phyloP scores from a whole-genome alignment of 805 yeast genomes.

The Metschnikowia gruessii region DNA sequence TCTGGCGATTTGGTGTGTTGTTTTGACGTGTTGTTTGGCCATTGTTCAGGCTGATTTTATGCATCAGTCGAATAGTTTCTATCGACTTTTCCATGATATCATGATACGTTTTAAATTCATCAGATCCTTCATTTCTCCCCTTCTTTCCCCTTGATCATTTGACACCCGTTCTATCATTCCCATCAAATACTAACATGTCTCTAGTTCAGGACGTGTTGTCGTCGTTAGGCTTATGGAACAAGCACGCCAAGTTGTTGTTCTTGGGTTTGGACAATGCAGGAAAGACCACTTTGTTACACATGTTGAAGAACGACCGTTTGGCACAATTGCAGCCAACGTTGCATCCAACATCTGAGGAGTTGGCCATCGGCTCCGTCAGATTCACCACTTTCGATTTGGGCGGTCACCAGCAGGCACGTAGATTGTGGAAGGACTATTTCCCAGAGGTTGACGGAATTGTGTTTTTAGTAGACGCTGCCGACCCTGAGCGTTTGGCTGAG shows the following conservation, averaged over 20 bases:
- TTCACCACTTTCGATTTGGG: constrained; percentile 98
- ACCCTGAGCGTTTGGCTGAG: constrained; percentile 91
- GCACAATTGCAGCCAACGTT: constrained; percentile 97
- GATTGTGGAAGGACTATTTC: constrained; percentile 99
- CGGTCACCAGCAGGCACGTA: constrained; percentile 98
- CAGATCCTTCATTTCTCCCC: no score
- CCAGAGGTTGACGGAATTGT: constrained; percentile 99
- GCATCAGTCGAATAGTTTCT: no score
- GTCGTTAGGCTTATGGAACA: constrained; percentile 47
- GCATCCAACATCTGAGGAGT: constrained; percentile 98
- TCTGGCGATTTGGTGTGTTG: no score
- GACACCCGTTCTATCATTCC: no score
- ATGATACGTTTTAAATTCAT: no score
- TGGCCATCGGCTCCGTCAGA: constrained; percentile 92
- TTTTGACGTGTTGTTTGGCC: no score
- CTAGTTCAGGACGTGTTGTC: constrained; percentile 46
- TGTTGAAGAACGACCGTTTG: constrained; percentile 83
- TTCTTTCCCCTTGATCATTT: no score
- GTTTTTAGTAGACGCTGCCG: constrained; percentile 95
- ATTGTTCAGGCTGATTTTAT: no score
- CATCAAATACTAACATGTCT: constrained; percentile 20
- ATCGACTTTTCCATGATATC: no score
- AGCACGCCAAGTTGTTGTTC: constrained; percentile 47
- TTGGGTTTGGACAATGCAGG: constrained; percentile 49
- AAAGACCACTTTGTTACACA: constrained; percentile 45